These are phyloP conservation scores for Neurospora intermedia DNA, from an alignment of 495 filamentous ascomycete species.

Conservation along the genomic window DNA sequence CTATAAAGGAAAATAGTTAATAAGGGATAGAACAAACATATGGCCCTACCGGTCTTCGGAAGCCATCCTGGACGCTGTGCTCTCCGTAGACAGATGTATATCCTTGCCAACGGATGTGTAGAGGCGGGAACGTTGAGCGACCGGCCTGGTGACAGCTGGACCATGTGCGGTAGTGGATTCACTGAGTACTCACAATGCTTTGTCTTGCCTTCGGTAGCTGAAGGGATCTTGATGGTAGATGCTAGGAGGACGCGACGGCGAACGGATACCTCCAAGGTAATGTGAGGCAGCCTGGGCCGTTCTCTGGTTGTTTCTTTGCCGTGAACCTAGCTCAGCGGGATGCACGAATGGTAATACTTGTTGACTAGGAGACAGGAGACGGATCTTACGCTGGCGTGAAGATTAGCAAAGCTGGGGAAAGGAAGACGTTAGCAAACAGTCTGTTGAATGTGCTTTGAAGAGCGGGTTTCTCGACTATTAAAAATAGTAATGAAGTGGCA, in stretches of 20 bases:
- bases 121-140: not conserved
- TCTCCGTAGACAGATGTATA: not conserved
- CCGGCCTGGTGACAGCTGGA: not conserved
- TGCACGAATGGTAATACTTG: not conserved
- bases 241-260: not conserved
- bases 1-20: not conserved
- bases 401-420: not conserved
- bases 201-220: not conserved
- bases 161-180: not conserved
- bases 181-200: not conserved
- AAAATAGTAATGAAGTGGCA: slow-evolving; percentile 12
- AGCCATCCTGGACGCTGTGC: not conserved
- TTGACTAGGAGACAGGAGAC: not conserved
- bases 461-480: slow-evolving; percentile 6
- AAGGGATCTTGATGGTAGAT: not conserved
- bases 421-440: not conserved
- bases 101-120: not conserved
- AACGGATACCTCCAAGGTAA: not conserved
- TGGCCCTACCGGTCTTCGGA: not conserved
- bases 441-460: not conserved
- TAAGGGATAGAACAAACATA: not conserved
- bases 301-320: not conserved
- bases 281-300: not conserved
- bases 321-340: not conserved
- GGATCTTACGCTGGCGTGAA: not conserved